phyloP scores from a whole-genome alignment of 1,139 yeast genomes.

The Debaryomyces coudertii region DNA sequence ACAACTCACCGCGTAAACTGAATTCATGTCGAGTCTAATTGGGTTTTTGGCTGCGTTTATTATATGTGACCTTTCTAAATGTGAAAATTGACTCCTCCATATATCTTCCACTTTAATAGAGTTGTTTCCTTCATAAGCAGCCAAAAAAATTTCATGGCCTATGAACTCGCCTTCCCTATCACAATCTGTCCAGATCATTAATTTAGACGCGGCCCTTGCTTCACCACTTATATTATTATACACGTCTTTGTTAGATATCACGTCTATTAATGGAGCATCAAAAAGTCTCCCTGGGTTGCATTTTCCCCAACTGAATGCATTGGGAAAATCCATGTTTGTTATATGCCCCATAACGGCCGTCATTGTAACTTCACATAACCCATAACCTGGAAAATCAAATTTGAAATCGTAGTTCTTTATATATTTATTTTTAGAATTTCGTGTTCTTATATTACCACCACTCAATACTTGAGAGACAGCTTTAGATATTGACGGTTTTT shows the following conservation, averaged over 20 bases:
- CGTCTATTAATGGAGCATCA: constrained; percentile 63
- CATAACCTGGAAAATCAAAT: constrained; percentile 61
- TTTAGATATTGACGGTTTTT: constrained; percentile 93
- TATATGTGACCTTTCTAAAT: constrained; percentile 77
- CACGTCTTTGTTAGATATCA: constrained; percentile 48
- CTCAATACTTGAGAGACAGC: constrained; percentile 77
- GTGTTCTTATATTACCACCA: constrained; percentile 61
- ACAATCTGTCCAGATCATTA: constrained; percentile 98
- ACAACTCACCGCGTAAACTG: constrained; percentile 83
- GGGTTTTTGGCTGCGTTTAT: constrained; percentile 76
- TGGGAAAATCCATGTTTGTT: constrained; percentile 65
- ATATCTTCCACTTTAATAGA: constrained; percentile 49
- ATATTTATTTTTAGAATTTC: constrained; percentile 60
- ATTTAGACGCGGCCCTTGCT: constrained; percentile 58
- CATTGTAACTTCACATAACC: constrained; percentile 81
- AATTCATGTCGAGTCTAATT: constrained; percentile 59
- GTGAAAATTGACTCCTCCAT: constrained; percentile 83
- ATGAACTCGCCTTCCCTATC: constrained; percentile 98
- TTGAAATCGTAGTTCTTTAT: constrained; percentile 81
- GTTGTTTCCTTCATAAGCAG: constrained; percentile 62
- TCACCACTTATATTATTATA: constrained; percentile 72
- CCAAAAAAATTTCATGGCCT: constrained; percentile 79
- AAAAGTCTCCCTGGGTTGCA: constrained; percentile 67
- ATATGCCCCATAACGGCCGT: constrained; percentile 92
- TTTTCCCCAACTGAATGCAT: constrained; percentile 66